Base-by-base conservation (phyloP, 148 eudicot species). In the Arbutus unedo region DNA sequence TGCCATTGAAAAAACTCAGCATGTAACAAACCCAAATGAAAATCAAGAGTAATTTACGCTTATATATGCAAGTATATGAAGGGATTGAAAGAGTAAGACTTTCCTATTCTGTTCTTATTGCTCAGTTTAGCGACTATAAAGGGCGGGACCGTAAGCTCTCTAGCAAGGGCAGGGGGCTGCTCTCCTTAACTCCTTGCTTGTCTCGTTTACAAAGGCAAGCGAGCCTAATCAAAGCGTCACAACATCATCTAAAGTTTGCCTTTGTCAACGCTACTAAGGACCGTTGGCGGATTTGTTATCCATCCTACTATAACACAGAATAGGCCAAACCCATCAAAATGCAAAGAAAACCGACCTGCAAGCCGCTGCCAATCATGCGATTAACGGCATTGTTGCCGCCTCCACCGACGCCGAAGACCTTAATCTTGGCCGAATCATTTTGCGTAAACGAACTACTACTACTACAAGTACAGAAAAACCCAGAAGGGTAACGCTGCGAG, bases 341-440 rank as follows among this genome's bases (percentile, higher is more conserved):
- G 53, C 56, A 78, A 54, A 53, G 75, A 74, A 60, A 81, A 55
- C 81, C 38, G 50, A 96, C 99, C 89, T 93, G 99, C 43, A 96
- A 88, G 82, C 99, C 99, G 83, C 98, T 92, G 70, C 96, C 94
- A 94, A 96, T 94, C 99, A 96, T 96, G 49, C 99, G 98, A 81
- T 96, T 96, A 87, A 96, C 92, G 77, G 99, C 99, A 91, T 96
- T 96, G 85, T 96, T 96, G 60, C 98, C 99, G 55, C 98, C 99
- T 1, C 99, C 99, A 71, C 98, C 99, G 82, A 96, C 97, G 79
- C 99, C 99, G 41, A 96, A 85, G 62, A 94, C 99, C 91, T 94
- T 96, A 87, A 96, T 96, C 83, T 87, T 96, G 72, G 99, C 98
- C 25, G 88, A 85, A 23, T 93, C 97, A 87, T 89, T 86, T 15